These are phyloP conservation scores for Phytophthora palmivora DNA, from an alignment of 352 stramenopile genomes.

Conservation along the genomic window DNA sequence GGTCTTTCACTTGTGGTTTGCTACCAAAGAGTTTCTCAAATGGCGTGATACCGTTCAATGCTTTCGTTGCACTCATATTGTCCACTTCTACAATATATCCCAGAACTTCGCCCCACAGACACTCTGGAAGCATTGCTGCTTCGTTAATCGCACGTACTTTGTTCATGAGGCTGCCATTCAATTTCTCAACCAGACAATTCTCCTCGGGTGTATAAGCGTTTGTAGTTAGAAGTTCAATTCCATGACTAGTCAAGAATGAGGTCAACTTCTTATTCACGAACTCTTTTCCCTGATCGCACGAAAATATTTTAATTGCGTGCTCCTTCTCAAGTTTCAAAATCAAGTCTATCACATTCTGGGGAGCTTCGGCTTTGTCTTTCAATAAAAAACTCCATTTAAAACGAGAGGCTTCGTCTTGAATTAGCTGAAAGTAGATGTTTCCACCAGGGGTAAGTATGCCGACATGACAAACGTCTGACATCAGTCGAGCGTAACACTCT, in stretches of 20 bases:
- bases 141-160: too few species aligned
- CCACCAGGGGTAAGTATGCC: background rate
- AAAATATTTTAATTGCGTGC: slow-evolving; percentile 2
- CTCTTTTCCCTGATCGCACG: background rate
- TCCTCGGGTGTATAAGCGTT: too few species aligned
- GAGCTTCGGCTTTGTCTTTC: background rate
- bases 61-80: too few species aligned
- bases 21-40: too few species aligned
- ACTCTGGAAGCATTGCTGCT: too few species aligned
- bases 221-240: slow-evolving; percentile 6
- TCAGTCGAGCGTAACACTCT: slow-evolving; percentile 1
- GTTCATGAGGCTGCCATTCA: too few species aligned
- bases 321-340: background rate
- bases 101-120: too few species aligned
- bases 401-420: background rate
- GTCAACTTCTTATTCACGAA: background rate
- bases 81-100: too few species aligned
- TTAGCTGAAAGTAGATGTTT: slow-evolving; percentile 6
- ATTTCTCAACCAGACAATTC: too few species aligned
- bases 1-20: too few species aligned
- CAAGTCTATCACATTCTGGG: background rate
- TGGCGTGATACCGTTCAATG: too few species aligned
- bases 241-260: background rate
- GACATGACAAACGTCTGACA: background rate
- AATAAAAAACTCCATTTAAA: slow-evolving; percentile 7